A percentile compares a stretch with the other conserved stretches of the same genome.
These are phyloP conservation scores for Collybia mongolica DNA, from an alignment of 768 basidiomycete species.

Conservation along the genomic window DNA sequence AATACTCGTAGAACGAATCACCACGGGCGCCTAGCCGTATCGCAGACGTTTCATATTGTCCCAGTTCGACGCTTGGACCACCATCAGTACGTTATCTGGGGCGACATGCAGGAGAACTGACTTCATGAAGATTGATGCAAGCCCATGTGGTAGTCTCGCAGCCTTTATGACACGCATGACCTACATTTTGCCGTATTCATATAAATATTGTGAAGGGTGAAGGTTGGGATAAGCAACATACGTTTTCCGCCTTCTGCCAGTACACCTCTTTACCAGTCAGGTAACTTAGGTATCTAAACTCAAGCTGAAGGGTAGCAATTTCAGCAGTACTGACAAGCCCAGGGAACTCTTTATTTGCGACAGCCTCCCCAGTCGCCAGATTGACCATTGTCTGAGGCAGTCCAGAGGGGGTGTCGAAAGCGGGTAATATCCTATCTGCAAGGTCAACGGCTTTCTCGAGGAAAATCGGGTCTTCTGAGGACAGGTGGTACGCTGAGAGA, in stretches of 20 bases:
- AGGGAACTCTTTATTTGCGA: constrained; percentile 56
- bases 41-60: constrained; percentile 55
- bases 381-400: constrained; percentile 83
- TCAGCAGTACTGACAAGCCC: constrained; percentile 80
- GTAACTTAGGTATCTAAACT: constrained; percentile 83
- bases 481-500: constrained; percentile 81
- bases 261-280: constrained; percentile 77
- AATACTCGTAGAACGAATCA: constrained; percentile 93
- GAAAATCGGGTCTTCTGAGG: constrained; percentile 63
- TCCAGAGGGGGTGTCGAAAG: constrained; percentile 79
- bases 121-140: constrained; percentile 87
- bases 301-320: constrained; percentile 85
- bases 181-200: constrained; percentile 17
- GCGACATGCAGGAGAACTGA: constrained; percentile 23
- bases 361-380: constrained; percentile 57
- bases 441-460: constrained; percentile 80
- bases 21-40: constrained; percentile 90
- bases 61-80: constrained; percentile 31
- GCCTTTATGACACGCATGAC: constrained; percentile 69
- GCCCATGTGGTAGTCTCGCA: constrained; percentile 62
- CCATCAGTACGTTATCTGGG: neutral
- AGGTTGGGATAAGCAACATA: constrained; percentile 21
- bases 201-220: neutral
- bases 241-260: constrained; percentile 80
- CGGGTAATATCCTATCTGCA: constrained; percentile 81